phyloP scores from a whole-genome alignment of 495 filamentous ascomycete species.

The Penicillium desertorum region DNA sequence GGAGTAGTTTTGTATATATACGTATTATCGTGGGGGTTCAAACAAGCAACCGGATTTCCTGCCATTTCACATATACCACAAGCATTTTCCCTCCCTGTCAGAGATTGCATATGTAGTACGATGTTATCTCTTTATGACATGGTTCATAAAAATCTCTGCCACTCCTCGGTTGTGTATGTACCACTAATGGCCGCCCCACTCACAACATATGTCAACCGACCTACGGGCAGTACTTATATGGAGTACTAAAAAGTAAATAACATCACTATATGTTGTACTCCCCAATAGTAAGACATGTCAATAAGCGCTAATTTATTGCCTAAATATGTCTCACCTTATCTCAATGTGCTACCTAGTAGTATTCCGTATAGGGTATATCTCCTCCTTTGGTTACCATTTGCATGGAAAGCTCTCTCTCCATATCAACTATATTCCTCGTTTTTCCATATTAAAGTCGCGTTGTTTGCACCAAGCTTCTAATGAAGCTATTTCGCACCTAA shows the following conservation, averaged over 20 bases:
- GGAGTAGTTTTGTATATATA: background rate
- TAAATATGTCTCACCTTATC: too few relatives aligned
- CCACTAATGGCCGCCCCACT: too few relatives aligned
- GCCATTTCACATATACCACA: background rate
- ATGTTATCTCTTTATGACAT: background rate
- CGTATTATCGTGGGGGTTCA: background rate
- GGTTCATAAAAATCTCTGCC: background rate
- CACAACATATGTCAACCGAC: background rate
- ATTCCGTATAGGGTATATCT: too few relatives aligned
- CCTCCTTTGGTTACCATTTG: background rate
- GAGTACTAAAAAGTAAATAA: background rate
- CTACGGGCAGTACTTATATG: background rate
- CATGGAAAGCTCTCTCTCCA: background rate
- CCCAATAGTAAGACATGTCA: too few relatives aligned
- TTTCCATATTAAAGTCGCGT: background rate
- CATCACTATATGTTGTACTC: background rate
- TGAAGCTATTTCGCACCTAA: background rate
- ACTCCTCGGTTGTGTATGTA: background rate
- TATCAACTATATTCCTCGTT: background rate
- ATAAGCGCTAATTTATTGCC: too few relatives aligned
- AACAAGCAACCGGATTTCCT: background rate
- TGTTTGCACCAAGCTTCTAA: background rate
- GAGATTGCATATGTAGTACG: background rate
- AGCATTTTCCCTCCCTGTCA: background rate
- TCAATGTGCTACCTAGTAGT: too few relatives aligned